Evolutionary conservation across 2,329 filamentous ascomycete species (phyloP).

Genomic region (Pezicula carpinea): DNA sequence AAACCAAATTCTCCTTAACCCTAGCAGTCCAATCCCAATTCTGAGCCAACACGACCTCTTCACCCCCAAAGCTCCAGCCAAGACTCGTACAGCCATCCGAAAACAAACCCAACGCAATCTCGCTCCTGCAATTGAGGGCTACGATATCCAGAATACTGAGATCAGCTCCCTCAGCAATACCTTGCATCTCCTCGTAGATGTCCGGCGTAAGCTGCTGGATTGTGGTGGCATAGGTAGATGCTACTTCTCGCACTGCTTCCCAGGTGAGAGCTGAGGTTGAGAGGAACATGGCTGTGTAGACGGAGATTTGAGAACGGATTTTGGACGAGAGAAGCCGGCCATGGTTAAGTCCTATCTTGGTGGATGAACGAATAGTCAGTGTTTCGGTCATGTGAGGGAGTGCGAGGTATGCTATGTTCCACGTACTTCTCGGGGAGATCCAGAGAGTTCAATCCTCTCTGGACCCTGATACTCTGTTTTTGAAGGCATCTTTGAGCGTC

Average conservation of each 20-base stretch:
- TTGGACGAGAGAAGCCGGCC: slow-evolving; percentile 23
- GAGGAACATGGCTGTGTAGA: slow-evolving; percentile 30
- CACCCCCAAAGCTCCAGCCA: slow-evolving; percentile 26
- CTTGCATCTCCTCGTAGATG: slow-evolving; percentile 33
- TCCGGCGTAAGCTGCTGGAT: slow-evolving; percentile 9
- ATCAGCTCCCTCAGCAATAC: slow-evolving; percentile 40
- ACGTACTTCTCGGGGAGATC: not conserved
- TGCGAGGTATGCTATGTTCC: not conserved
- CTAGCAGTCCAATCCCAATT: slow-evolving; percentile 23
- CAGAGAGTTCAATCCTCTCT: not conserved
- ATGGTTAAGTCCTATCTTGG: slow-evolving; percentile 31
- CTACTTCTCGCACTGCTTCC: slow-evolving; percentile 14
- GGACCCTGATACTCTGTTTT: not conserved
- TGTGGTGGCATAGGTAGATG: slow-evolving; percentile 3
- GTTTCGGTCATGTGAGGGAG: no score
- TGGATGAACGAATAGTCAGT: not conserved
- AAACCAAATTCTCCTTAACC: slow-evolving; percentile 12
- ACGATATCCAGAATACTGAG: slow-evolving; percentile 37
- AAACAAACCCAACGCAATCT: slow-evolving; percentile 45
- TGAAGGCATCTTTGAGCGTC: not conserved
- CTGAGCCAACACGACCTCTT: slow-evolving; percentile 15
- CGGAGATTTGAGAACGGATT: slow-evolving; percentile 28
- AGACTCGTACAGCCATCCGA: slow-evolving; percentile 45
- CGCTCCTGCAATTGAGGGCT: slow-evolving; percentile 44
- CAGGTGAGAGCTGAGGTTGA: slow-evolving; percentile 29